Base-by-base conservation (phyloP, 345 rosid genomes). In the Turnera subulata region DNA sequence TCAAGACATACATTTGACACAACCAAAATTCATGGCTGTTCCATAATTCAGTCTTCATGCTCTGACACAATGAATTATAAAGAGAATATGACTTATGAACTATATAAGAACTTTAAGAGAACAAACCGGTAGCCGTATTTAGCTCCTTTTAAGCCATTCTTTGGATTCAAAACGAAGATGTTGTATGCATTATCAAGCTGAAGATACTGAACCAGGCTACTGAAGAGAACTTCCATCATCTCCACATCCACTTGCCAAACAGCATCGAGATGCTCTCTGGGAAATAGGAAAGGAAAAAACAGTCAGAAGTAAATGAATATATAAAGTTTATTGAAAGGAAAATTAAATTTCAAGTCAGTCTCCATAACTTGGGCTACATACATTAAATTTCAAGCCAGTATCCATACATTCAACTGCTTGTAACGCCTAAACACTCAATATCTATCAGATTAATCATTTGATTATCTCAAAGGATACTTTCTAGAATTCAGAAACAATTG, bases 41-140 rank as follows among this genome's bases (percentile, higher is more conserved):
- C 32, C 8, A 33, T 17, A 32, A 52, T 44, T 20, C 26, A 40
- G 25, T 37, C n/a, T 6, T 46, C 37, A 20, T 24, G 8, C 5
- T 29, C 35, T 29, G n/a, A n/a, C n/a, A n/a, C n/a, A n/a, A n/a
- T n/a, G n/a, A n/a, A n/a, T n/a, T n/a, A n/a, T n/a, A n/a, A n/a
- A n/a, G n/a, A n/a, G n/a, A n/a, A n/a, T n/a, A 29, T 8, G 8
- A 29, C 35, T 29, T 29, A 29, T 29, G 4, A 29, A 29, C 35
- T 29, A 3, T 29, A 29, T 8, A 29, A 8, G 35, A 29, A 29
- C 56, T 16, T 5, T 23, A 53, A 50, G 22, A 53, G 53, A 39
- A 73, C 84, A 54, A 58, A 93, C 97, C 96, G 72, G 77, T 93
- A 87, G 45, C 99, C 99, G 76, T 93, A 93, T 81, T 68, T 85